Evolutionary conservation across 2,329 filamentous ascomycete genomes (phyloP).

Genomic region (Fusarium napiforme): DNA sequence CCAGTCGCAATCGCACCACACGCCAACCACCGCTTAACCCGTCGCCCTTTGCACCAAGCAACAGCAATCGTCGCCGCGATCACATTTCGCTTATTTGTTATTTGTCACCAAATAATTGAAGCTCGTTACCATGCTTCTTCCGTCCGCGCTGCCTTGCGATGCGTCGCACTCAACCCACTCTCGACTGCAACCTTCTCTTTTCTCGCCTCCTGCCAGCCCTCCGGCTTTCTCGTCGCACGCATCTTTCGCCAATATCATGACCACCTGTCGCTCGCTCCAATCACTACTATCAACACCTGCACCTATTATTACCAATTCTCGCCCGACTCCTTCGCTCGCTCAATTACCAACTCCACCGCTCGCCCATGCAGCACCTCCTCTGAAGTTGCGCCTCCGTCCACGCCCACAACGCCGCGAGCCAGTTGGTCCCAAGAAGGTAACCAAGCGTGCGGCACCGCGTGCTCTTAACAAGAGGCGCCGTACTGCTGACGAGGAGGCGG

Average conservation of each 20-base stretch:
- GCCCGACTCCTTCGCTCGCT: slow-evolving; percentile 34
- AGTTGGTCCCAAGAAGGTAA: slow-evolving; percentile 57
- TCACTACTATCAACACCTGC: slow-evolving; percentile 62
- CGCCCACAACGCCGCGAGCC: slow-evolving; percentile 51
- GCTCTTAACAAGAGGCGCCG: slow-evolving; percentile 66
- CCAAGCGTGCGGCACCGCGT: slow-evolving; percentile 61
- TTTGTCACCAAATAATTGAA: slow-evolving; percentile 11
- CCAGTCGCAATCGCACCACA: slow-evolving; percentile 42
- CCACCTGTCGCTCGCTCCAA: slow-evolving; percentile 70
- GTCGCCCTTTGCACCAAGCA: slow-evolving; percentile 15
- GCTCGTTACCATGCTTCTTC: slow-evolving; percentile 63
- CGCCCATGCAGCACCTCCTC: slow-evolving; percentile 59
- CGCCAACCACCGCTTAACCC: slow-evolving; percentile 27
- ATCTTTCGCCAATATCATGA: slow-evolving; percentile 66
- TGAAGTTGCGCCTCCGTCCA: slow-evolving; percentile 67
- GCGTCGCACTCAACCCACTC: slow-evolving; percentile 57
- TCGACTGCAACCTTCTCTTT: slow-evolving; percentile 63
- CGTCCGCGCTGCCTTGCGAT: slow-evolving; percentile 69
- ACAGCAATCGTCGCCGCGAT: slow-evolving; percentile 4
- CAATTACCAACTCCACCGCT: slow-evolving; percentile 68
- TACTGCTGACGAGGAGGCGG: slow-evolving; percentile 58
- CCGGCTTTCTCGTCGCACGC: slow-evolving; percentile 58
- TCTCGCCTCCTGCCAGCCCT: slow-evolving; percentile 69
- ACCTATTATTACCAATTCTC: slow-evolving; percentile 51
- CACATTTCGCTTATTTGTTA: neutral